Conservation (phyloP, 305 asterid genomes). For the Fraxinus angustifolia region DNA sequence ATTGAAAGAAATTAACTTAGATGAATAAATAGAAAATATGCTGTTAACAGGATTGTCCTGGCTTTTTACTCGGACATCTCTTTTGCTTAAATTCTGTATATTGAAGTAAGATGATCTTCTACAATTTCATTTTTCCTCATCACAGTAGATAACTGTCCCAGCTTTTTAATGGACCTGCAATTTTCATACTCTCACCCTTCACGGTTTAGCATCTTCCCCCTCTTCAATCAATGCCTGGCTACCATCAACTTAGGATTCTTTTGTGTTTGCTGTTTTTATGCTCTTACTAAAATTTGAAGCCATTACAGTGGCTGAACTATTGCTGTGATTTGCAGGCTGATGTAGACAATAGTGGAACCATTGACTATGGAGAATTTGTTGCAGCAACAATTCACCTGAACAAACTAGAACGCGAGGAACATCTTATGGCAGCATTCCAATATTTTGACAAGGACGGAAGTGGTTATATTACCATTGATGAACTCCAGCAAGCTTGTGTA, state of each 20-base stretch:
- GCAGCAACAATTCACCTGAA: slow-evolving; percentile 56
- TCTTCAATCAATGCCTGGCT: not conserved
- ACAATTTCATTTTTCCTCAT: not conserved
- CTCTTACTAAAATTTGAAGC: not conserved
- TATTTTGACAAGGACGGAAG: slow-evolving; percentile 58
- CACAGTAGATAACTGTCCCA: not conserved
- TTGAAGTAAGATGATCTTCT: not conserved
- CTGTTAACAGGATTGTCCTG: not conserved
- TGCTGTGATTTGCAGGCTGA: slow-evolving; percentile 34
- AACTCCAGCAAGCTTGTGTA: slow-evolving; percentile 54
- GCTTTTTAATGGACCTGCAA: not conserved
- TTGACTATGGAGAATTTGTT: slow-evolving; percentile 54
- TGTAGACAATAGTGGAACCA: slow-evolving; percentile 53
- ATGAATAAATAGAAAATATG: not conserved
- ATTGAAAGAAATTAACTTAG: not conserved
- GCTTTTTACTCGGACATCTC: not conserved
- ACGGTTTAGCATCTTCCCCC: not conserved
- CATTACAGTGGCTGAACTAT: not conserved
- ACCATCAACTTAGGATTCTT: not conserved
- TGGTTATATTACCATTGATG: slow-evolving; percentile 55
- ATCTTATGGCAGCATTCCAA: slow-evolving; percentile 49
- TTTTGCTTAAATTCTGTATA: not conserved
- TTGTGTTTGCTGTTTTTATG: not conserved
- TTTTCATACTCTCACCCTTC: not conserved
- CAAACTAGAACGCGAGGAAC: slow-evolving; percentile 56